Evolutionary conservation across 2,329 filamentous ascomycete species (phyloP).

Genomic region (Rugonectria rugulosa): DNA sequence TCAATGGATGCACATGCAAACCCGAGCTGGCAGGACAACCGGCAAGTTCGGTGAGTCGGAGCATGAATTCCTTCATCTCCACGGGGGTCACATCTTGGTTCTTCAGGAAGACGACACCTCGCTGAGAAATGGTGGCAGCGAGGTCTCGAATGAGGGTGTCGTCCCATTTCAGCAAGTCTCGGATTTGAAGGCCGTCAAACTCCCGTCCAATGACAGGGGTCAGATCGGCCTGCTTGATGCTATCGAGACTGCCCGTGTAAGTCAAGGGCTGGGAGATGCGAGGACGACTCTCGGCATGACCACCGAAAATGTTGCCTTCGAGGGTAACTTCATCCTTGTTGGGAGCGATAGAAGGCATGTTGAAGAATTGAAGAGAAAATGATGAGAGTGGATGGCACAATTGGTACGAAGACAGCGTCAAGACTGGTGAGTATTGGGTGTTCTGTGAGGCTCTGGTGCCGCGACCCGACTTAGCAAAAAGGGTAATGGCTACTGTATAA

Average conservation of each 20-base stretch:
- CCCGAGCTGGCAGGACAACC: slow-evolving; percentile 54
- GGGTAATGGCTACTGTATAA: slow-evolving; percentile 12
- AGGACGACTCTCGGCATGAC: slow-evolving; percentile 40
- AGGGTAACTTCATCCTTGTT: slow-evolving; percentile 14
- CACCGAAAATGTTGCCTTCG: slow-evolving; percentile 39
- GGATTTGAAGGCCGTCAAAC: slow-evolving; percentile 49
- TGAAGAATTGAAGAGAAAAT: slow-evolving; percentile 22
- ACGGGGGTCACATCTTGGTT: slow-evolving; percentile 45
- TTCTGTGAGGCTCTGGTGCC: slow-evolving; percentile 6
- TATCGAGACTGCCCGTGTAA: slow-evolving; percentile 52
- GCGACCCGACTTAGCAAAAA: background rate
- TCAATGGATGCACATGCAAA: slow-evolving; percentile 63
- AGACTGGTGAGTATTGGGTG: background rate
- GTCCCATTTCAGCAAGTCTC: slow-evolving; percentile 44
- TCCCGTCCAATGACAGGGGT: slow-evolving; percentile 61
- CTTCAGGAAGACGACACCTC: slow-evolving; percentile 49
- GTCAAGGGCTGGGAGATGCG: slow-evolving; percentile 45
- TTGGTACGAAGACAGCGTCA: slow-evolving; percentile 3
- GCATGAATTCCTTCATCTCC: slow-evolving; percentile 49
- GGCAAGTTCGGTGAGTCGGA: slow-evolving; percentile 42
- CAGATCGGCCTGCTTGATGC: slow-evolving; percentile 46
- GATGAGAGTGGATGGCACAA: slow-evolving; percentile 12
- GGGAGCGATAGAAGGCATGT: slow-evolving; percentile 46
- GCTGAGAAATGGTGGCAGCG: slow-evolving; percentile 56
- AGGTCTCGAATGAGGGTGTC: slow-evolving; percentile 62